Evolutionary conservation across 2,329 filamentous ascomycete species (phyloP).

Genomic region (Phyllachora maydis): DNA sequence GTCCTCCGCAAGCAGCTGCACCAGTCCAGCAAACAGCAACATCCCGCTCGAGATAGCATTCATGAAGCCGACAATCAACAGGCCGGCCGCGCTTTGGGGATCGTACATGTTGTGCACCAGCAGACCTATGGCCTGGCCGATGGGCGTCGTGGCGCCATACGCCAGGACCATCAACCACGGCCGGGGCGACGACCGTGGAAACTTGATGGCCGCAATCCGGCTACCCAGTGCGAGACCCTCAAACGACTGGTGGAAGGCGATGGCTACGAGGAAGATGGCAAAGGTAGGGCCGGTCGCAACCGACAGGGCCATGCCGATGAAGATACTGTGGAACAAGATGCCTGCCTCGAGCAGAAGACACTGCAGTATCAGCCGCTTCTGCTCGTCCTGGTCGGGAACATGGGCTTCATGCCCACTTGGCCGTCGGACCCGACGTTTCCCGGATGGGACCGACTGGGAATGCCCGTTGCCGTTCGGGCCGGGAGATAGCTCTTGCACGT

Average conservation of each 20-base stretch:
- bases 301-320: constrained; percentile 73
- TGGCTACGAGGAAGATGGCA: constrained; percentile 59
- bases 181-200: constrained; percentile 48
- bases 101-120: constrained; percentile 63
- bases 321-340: constrained; percentile 69
- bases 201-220: constrained; percentile 67
- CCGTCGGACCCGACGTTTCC: no score
- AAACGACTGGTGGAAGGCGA: constrained; percentile 73
- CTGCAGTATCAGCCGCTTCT: constrained; percentile 49
- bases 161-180: constrained; percentile 72
- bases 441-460: constrained; percentile 7
- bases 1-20: constrained; percentile 71
- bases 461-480: constrained; percentile 11
- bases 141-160: constrained; percentile 57
- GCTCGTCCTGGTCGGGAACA: constrained; percentile 28
- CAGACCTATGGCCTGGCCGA: constrained; percentile 69
- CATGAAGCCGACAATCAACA: constrained; percentile 72
- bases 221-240: constrained; percentile 73
- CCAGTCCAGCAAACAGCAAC: constrained; percentile 62
- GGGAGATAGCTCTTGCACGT: constrained; percentile 38
- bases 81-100: constrained; percentile 51
- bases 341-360: constrained; percentile 65
- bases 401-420: no score
- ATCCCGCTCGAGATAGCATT: constrained; percentile 70
- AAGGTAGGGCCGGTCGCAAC: constrained; percentile 66